Percentiles rank a stretch among this genome's conserved stretches.
phyloP scores from a whole-genome alignment of 306 rosid species.

The Trifolium pratense region DNA sequence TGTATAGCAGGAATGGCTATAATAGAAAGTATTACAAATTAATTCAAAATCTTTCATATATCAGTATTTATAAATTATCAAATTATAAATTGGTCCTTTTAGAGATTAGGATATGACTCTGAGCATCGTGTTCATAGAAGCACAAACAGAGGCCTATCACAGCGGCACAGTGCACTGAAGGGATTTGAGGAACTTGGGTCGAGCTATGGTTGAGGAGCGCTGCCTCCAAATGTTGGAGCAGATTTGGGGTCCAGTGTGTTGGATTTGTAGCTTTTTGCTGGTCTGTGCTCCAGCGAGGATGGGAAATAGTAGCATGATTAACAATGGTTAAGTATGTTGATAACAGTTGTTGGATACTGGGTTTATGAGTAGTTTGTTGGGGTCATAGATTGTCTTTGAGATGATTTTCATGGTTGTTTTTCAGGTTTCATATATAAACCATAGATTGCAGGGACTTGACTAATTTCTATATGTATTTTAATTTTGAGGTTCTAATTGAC shows the following conservation, averaged over 20 bases:
- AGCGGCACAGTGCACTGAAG: neutral
- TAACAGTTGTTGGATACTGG: neutral
- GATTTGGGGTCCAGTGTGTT: neutral
- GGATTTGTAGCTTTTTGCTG: neutral
- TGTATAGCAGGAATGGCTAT: neutral
- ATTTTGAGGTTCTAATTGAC: neutral
- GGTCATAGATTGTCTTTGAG: neutral
- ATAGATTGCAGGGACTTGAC: conserved; percentile 4
- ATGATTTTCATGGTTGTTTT: conserved; percentile 5
- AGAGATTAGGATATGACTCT: neutral
- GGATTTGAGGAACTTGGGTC: neutral
- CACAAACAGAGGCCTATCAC: neutral
- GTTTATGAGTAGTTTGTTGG: neutral
- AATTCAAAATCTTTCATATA: neutral
- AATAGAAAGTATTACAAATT: neutral
- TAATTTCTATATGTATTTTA: neutral
- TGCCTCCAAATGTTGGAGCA: neutral
- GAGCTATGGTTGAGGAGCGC: neutral
- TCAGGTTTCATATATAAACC: neutral
- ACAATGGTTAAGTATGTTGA: neutral
- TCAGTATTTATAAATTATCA: neutral
- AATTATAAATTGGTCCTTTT: neutral
- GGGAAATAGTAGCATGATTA: neutral
- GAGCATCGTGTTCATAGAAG: neutral
- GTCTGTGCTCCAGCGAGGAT: neutral